Evolutionary conservation across 495 filamentous ascomycete genomes (phyloP).

Genomic region (Penicillium desertorum): DNA sequence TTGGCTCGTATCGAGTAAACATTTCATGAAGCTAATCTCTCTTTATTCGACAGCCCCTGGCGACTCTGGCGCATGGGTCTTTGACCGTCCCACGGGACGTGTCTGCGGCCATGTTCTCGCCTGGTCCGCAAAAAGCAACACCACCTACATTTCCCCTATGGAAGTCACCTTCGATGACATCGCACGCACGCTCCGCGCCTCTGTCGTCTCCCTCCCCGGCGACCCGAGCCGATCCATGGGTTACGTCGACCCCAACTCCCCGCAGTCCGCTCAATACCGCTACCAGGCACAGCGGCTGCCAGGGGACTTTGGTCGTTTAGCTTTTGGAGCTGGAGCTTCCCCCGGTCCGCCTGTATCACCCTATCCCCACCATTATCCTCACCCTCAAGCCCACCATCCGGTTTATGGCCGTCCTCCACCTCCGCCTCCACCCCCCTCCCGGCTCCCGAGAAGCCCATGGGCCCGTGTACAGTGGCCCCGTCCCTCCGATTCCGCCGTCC

Average conservation of each 20-base stretch:
- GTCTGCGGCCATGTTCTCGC: conserved; percentile 90
- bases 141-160: conserved; percentile 93
- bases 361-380: conserved; percentile 18
- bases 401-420: conserved; percentile 18
- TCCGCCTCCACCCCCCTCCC: conserved; percentile 23
- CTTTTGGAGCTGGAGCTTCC: conserved; percentile 13
- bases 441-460: conserved; percentile 23
- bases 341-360: conserved; percentile 16
- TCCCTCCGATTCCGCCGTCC: conserved; percentile 34
- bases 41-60: conserved; percentile 60
- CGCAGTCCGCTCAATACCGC: conserved; percentile 17
- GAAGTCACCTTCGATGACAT: conserved; percentile 86
- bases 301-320: conserved; percentile 34
- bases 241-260: conserved; percentile 19
- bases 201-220: conserved; percentile 41
- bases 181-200: conserved; percentile 62
- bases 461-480: conserved; percentile 18
- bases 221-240: conserved; percentile 31
- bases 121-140: conserved; percentile 70
- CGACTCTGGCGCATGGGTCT: conserved; percentile 91
- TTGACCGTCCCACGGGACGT: conserved; percentile 74
- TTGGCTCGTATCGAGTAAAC: conserved; percentile 25
- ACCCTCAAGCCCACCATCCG: conserved; percentile 8
- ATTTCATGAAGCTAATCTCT: conserved; percentile 25
- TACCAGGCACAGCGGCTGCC: conserved; percentile 36